Base-by-base conservation (phyloP, 1,139 yeast genomes). In the Geotrichum carabidarum region DNA sequence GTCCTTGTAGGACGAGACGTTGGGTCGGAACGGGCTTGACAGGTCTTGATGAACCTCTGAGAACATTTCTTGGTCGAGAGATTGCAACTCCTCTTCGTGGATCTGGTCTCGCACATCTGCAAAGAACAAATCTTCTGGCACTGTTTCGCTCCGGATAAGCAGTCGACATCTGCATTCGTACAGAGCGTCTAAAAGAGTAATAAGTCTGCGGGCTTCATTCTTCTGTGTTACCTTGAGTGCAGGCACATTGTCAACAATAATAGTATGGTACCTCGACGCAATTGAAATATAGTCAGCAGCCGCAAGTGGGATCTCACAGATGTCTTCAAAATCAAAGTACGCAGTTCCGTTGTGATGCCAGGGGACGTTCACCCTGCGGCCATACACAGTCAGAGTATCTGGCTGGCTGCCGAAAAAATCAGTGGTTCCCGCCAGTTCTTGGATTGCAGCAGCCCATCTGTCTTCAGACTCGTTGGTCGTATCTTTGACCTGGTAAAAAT, bases 211-310 rank as follows among this genome's bases (percentile, higher is more conserved):
- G 1, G 90, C 90, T 60, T 84, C 88, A 62, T 83, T 83, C 62
- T 82, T 83, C 80, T 76, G 79, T 51, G 72, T 76, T 5, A 80
- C 67, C 1, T 82, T 78, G 69, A 84, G 69, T 2, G 80, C 73
- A 0, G 91, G 91, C 2, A 84, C 82, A 55, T 81, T 72, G 56
- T 83, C 86, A 32, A 85, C 63, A 6, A 84, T 73, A 34, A 85
- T 70, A 0, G 83, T 79, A 41, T 75, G 78, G 65, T 72, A 84
- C 30, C 74, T 73, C 0, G 88, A 80, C 0, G 90, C 84, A 42
- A 84, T 65, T 0, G 88, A 80, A 49, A 85, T 83, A 63, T 82
- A 84, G 63, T 85, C 91, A 1, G 86, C 83, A 0, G 88, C 79
- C 0, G 87, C 84, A 59, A 74, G 78, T 8, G 80, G 69, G 2